A percentile compares a stretch with the other conserved stretches of the same genome.
These are phyloP conservation scores for Claviceps sp. DNA, from an alignment of 2,329 filamentous ascomycete genomes.

Conservation along the genomic window DNA sequence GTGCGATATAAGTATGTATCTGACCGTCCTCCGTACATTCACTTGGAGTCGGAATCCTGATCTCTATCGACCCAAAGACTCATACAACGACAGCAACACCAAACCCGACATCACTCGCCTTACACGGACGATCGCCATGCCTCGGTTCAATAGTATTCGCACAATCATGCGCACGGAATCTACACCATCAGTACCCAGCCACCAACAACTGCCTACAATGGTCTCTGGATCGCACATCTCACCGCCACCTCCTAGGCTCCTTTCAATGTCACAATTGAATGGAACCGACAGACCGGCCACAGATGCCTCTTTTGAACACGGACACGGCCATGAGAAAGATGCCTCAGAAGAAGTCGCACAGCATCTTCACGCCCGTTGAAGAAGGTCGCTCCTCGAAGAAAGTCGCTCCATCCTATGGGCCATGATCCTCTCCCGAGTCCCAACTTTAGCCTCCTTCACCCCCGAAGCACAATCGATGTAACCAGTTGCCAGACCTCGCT, in stretches of 20 bases:
- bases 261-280: conserved; percentile 24
- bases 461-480: conserved; percentile 33
- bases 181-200: conserved; percentile 39
- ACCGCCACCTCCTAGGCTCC: conserved; percentile 25
- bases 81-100: no score
- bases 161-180: conserved; percentile 32
- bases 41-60: no score
- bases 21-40: no score
- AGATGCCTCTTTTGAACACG: conserved; percentile 35
- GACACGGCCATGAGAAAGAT: conserved; percentile 44
- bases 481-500: conserved; percentile 17
- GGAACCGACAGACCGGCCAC: conserved; percentile 34
- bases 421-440: conserved; percentile 57
- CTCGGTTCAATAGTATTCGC: no score
- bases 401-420: no score
- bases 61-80: no score
- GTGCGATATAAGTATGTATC: no score
- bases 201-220: conserved; percentile 29
- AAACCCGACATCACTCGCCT: no score
- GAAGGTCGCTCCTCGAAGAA: conserved; percentile 55
- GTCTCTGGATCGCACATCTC: conserved; percentile 37
- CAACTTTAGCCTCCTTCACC: conserved; percentile 54
- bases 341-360: conserved; percentile 69
- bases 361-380: conserved; percentile 95
- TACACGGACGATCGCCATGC: no score